These are phyloP conservation scores for Serendipita indica DNA, from an alignment of 768 basidiomycete genomes.

Conservation along the genomic window DNA sequence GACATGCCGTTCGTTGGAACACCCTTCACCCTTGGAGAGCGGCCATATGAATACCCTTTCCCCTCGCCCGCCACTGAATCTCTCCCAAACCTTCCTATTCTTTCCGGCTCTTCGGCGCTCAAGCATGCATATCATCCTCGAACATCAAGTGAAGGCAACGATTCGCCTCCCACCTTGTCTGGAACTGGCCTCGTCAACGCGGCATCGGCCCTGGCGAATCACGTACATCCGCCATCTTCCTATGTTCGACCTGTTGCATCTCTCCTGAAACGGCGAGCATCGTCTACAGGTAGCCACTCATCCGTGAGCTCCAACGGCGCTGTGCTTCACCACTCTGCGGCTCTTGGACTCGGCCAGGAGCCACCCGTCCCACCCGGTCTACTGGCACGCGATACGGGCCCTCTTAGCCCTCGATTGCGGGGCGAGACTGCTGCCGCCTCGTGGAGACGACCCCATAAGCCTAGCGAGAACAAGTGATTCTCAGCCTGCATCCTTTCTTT, in stretches of 20 bases:
- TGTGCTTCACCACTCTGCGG: background rate
- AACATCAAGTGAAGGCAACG: background rate
- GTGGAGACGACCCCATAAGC: background rate
- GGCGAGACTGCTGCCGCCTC: background rate
- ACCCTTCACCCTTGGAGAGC: background rate
- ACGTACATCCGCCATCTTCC: background rate
- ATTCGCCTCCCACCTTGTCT: background rate
- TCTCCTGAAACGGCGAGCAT: background rate
- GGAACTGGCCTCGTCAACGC: background rate
- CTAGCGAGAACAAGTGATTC: background rate
- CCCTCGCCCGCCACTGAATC: background rate
- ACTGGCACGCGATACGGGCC: background rate
- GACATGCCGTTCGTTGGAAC: background rate
- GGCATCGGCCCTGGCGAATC: background rate
- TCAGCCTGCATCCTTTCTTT: background rate
- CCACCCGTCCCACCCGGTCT: background rate
- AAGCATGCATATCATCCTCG: background rate
- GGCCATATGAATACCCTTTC: background rate
- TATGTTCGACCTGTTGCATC: background rate
- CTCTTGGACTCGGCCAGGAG: background rate
- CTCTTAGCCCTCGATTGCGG: background rate
- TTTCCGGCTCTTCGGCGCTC: background rate
- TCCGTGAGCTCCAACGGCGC: background rate
- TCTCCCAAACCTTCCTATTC: background rate
- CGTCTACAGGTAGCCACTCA: background rate